Evolutionary conservation across 805 yeast species (phyloP).

Genomic region (Ogataea trehalophila): DNA sequence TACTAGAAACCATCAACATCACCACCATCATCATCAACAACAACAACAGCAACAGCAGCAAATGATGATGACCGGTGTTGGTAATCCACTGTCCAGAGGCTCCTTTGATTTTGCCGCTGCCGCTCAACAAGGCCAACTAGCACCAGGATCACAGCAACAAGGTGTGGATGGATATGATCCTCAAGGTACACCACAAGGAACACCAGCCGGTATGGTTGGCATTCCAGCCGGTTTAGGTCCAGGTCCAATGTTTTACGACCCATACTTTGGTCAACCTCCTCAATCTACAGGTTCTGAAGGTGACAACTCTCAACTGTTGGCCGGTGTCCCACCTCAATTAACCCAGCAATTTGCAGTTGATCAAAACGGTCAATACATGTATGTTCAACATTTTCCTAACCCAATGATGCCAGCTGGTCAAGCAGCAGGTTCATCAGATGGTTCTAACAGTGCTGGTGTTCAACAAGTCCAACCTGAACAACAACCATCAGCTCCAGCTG

Average conservation of each 20-base stretch:
- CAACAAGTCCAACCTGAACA: neutral
- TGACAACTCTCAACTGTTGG: constrained; percentile 1
- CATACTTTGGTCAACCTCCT: constrained; percentile 26
- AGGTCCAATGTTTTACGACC: constrained; percentile 30
- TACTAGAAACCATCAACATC: constrained; percentile 17
- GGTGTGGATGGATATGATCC: constrained; percentile 13
- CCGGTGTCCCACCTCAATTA: constrained; percentile 8
- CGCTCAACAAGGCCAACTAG: constrained; percentile 14
- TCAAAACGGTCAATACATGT: constrained; percentile 28
- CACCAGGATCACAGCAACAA: constrained; percentile 12
- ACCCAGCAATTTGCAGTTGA: constrained; percentile 23
- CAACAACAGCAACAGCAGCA: constrained; percentile 14
- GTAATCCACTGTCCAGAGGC: constrained; percentile 18
- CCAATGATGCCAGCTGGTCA: constrained; percentile 8
- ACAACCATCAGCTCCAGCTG: neutral
- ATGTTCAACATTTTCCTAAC: constrained; percentile 22
- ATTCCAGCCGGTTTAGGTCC: constrained; percentile 28
- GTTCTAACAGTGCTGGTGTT: constrained; percentile 2
- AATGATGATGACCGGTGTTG: constrained; percentile 15
- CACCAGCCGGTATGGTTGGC: constrained; percentile 21
- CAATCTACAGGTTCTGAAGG: constrained; percentile 7
- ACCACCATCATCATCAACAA: constrained; percentile 10
- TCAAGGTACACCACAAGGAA: constrained; percentile 18
- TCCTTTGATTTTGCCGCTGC: constrained; percentile 20
- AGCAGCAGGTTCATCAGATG: neutral